phyloP scores from a whole-genome alignment of 2,329 filamentous ascomycete genomes.

The Trichoderma hamatum region DNA sequence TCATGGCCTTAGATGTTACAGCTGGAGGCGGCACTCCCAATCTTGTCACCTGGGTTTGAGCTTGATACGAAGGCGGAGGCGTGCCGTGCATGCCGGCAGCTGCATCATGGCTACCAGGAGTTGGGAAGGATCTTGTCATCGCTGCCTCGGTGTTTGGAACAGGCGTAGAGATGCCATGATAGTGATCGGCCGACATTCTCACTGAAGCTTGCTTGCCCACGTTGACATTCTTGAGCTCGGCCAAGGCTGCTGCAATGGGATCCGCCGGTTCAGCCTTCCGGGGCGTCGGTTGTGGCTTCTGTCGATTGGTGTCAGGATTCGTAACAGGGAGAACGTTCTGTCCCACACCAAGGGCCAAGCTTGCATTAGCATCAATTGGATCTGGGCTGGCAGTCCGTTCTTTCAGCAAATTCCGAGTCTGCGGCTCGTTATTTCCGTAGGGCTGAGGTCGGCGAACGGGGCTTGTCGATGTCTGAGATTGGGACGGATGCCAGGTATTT shows the following conservation, averaged over 20 bases:
- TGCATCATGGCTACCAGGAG: slow-evolving; percentile 51
- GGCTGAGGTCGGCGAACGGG: slow-evolving; percentile 44
- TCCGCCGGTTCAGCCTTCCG: slow-evolving; percentile 67
- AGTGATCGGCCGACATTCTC: slow-evolving; percentile 93
- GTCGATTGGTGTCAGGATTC: slow-evolving; percentile 65
- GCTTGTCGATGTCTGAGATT: slow-evolving; percentile 35
- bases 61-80: slow-evolving; percentile 85
- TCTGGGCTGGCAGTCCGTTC: slow-evolving; percentile 69
- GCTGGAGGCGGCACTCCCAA: slow-evolving; percentile 89
- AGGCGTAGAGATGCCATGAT: slow-evolving; percentile 90
- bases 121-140: slow-evolving; percentile 58
- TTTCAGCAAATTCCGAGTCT: slow-evolving; percentile 42
- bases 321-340: slow-evolving; percentile 96
- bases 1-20: slow-evolving; percentile 92
- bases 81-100: slow-evolving; percentile 68
- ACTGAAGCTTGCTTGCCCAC: slow-evolving; percentile 75
- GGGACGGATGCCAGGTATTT: slow-evolving; percentile 61
- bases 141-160: slow-evolving; percentile 55
- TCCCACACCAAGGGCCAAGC: slow-evolving; percentile 89
- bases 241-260: slow-evolving; percentile 88
- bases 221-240: slow-evolving; percentile 83
- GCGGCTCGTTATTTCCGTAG: slow-evolving; percentile 42
- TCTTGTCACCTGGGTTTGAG: slow-evolving; percentile 64
- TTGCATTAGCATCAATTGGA: slow-evolving; percentile 87
- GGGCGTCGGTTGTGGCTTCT: slow-evolving; percentile 36